A percentile compares a stretch with the other conserved stretches of the same genome.
phyloP scores from a whole-genome alignment of 129 eudicot genomes.

The Gnaphalium uliginosum region DNA sequence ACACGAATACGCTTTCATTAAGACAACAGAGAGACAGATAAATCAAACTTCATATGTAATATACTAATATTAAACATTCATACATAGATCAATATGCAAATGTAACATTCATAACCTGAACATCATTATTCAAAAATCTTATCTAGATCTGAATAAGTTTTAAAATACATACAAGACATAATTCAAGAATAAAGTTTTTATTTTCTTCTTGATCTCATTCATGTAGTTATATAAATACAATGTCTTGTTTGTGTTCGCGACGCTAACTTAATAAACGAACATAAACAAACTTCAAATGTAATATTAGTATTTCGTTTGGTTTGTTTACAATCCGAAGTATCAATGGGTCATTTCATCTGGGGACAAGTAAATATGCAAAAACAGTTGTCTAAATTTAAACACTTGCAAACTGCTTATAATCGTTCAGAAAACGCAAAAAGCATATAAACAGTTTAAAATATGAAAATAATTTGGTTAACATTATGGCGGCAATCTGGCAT shows the following conservation, averaged over 20 bases:
- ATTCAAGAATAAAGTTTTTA: too few species aligned
- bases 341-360: too few species aligned
- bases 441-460: neutral
- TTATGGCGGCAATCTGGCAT: too few species aligned
- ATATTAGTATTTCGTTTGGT: neutral
- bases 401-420: neutral
- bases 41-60: too few species aligned
- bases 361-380: neutral
- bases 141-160: too few species aligned
- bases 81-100: too few species aligned
- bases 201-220: neutral
- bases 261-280: neutral
- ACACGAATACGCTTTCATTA: neutral
- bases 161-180: too few species aligned
- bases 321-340: too few species aligned
- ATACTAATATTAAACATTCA: too few species aligned
- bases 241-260: neutral
- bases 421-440: neutral
- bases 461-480: too few species aligned
- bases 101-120: too few species aligned
- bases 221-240: neutral
- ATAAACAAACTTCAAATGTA: neutral
- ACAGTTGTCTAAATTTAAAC: neutral
- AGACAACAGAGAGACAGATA: neutral
- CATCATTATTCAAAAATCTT: too few species aligned